Evolutionary conservation across 192 early-diverging fungal species (phyloP).

Genomic region (Jimgerdemannia lactiflua): DNA sequence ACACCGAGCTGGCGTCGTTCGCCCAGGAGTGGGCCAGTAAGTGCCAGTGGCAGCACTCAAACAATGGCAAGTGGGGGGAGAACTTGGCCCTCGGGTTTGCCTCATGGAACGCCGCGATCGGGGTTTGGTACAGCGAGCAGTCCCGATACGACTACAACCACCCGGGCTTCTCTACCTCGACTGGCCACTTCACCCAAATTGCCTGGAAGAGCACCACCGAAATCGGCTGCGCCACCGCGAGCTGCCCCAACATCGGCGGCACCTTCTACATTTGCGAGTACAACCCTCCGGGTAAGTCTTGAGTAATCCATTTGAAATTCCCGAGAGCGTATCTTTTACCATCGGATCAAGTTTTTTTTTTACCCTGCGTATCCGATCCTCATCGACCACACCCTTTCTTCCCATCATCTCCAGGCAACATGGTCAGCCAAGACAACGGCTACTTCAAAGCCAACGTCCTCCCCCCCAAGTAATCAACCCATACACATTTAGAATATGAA

Average conservation of each 20-base stretch:
- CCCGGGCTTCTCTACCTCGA: conserved; percentile 18
- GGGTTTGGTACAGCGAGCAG: conserved; percentile 44
- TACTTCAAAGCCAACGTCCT: not conserved
- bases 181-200: conserved; percentile 7
- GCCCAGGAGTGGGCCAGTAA: conserved; percentile 35
- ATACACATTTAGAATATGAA: no score
- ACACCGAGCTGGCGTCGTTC: conserved; percentile 22
- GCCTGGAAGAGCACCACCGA: conserved; percentile 34
- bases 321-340: not conserved
- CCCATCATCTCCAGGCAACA: not conserved
- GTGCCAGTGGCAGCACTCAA: conserved; percentile 41
- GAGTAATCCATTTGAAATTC: not conserved
- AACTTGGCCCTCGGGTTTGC: conserved; percentile 44
- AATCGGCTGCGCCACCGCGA: conserved; percentile 31
- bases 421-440: not conserved
- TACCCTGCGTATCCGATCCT: not conserved
- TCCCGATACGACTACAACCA: conserved; percentile 33
- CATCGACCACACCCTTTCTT: not conserved
- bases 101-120: conserved; percentile 24
- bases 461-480: no score
- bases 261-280: conserved; percentile 43
- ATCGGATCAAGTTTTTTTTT: not conserved
- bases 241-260: conserved; percentile 26
- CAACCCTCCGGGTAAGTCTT: conserved; percentile 33
- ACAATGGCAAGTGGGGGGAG: conserved; percentile 31